phyloP scores from a whole-genome alignment of 371 early-diverging fungal species.

The Mucor racemosus region DNA sequence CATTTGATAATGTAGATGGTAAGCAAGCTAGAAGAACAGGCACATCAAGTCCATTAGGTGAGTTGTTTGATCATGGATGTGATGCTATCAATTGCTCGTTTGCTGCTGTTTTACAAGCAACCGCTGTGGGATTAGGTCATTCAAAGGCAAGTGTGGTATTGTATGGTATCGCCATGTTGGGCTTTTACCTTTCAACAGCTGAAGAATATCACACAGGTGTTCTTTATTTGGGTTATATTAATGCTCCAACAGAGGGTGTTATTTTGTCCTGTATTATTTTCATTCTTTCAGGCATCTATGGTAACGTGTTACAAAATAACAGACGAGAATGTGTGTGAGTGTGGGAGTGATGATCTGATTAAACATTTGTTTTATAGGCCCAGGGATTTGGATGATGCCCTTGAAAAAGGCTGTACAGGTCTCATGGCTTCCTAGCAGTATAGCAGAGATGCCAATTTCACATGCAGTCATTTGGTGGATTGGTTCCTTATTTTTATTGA shows the following conservation, averaged over 20 bases:
- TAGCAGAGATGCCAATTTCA: conserved; percentile 48
- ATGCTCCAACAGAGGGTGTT: conserved; percentile 97
- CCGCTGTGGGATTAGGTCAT: conserved; percentile 82
- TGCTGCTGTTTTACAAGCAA: conserved; percentile 84
- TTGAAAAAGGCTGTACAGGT: conserved; percentile 16
- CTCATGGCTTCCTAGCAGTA: conserved; percentile 27
- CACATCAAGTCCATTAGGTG: conserved; percentile 92
- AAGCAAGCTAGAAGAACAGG: conserved; percentile 96
- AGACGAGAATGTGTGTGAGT: neutral
- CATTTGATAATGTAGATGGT: conserved; percentile 98
- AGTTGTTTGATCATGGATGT: conserved; percentile 94
- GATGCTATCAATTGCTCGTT: conserved; percentile 93
- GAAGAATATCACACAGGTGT: conserved; percentile 96
- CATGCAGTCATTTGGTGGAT: conserved; percentile 64
- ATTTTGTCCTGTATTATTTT: conserved; percentile 73
- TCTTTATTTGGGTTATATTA: conserved; percentile 90
- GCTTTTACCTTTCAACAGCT: conserved; percentile 93
- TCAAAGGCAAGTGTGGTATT: conserved; percentile 70
- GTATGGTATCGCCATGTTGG: conserved; percentile 69
- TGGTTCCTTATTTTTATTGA: conserved; percentile 63
- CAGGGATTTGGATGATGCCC: conserved; percentile 39
- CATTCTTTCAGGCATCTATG: conserved; percentile 71
- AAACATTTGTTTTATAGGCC: conserved; percentile 23
- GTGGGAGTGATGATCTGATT: conserved; percentile 3
- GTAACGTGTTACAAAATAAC: conserved; percentile 32